Percentiles rank a stretch among this genome's conserved stretches.
Conservation (phyloP, 164 flowering plant species). For the Houttuynia cordata region DNA sequence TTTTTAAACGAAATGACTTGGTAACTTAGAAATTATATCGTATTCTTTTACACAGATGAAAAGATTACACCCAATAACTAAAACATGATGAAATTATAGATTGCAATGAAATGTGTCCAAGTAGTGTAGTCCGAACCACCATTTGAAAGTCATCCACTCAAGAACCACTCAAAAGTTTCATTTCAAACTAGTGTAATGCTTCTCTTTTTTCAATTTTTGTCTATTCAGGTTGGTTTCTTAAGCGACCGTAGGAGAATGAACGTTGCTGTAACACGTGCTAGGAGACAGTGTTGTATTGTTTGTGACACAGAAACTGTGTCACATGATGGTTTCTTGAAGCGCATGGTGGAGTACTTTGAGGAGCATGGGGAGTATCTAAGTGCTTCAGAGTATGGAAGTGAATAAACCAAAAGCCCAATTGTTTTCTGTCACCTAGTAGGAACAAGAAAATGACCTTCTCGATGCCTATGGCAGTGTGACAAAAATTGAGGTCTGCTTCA, state of each 20-base stretch:
- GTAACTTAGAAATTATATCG: too few relatives aligned
- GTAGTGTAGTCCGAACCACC: too few relatives aligned
- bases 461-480: background rate
- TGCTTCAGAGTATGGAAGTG: conserved; percentile 74
- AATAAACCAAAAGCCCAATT: conserved; percentile 7
- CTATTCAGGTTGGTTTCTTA: conserved; percentile 75
- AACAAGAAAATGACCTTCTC: background rate
- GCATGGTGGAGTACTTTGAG: conserved; percentile 85
- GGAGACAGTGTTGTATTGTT: conserved; percentile 89
- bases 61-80: too few relatives aligned
- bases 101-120: too few relatives aligned
- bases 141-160: too few relatives aligned
- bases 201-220: background rate
- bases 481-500: background rate
- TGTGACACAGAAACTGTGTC: conserved; percentile 94
- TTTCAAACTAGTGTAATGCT: background rate
- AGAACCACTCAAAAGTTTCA: too few relatives aligned
- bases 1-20: too few relatives aligned
- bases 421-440: background rate
- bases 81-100: too few relatives aligned
- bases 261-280: conserved; percentile 96
- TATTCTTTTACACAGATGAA: too few relatives aligned
- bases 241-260: conserved; percentile 92
- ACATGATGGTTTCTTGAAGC: conserved; percentile 71
- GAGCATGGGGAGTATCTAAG: conserved; percentile 92